phyloP scores from a whole-genome alignment of 78 protist species.

The Chrysochromulina parva region DNA sequence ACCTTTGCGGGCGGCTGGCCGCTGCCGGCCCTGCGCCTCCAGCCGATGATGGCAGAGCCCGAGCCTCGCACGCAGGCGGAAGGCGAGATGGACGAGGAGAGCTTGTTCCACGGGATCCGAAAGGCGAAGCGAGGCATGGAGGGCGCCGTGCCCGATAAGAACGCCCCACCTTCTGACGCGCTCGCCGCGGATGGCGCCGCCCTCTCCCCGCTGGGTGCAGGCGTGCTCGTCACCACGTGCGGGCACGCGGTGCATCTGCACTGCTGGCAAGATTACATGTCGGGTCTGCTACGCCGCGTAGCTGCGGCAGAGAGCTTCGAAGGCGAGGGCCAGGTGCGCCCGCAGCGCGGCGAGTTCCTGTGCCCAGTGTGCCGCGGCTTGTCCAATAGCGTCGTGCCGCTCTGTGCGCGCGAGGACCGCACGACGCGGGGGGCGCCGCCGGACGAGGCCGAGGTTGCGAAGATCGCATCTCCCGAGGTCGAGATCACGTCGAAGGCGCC shows the following conservation, averaged over 20 bases:
- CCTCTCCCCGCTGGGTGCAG: not conserved
- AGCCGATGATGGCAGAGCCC: too few species aligned
- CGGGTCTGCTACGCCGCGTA: not conserved
- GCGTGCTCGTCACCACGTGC: not conserved
- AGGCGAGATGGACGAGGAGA: too few species aligned
- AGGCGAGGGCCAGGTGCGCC: not conserved
- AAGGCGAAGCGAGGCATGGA: too few species aligned
- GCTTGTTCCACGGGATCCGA: too few species aligned
- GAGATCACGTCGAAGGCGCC: not conserved
- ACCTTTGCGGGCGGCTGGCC: too few species aligned
- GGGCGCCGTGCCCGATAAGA: too few species aligned
- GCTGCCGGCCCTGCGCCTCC: too few species aligned
- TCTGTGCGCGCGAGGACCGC: not conserved
- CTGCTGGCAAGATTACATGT: constrained; percentile 9
- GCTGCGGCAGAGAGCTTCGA: not conserved
- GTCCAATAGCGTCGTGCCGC: constrained; percentile 5
- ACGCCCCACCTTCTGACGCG: too few species aligned
- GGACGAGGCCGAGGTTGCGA: not conserved
- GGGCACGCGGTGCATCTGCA: not conserved
- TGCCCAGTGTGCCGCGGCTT: constrained; percentile 18
- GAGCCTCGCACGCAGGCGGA: too few species aligned
- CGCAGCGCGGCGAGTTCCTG: constrained; percentile 4
- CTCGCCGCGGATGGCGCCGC: not conserved
- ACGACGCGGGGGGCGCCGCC: not conserved
- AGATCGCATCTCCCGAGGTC: not conserved